Conservation (phyloP, 2,329 filamentous ascomycete species). For the Phialophora chinensis region DNA sequence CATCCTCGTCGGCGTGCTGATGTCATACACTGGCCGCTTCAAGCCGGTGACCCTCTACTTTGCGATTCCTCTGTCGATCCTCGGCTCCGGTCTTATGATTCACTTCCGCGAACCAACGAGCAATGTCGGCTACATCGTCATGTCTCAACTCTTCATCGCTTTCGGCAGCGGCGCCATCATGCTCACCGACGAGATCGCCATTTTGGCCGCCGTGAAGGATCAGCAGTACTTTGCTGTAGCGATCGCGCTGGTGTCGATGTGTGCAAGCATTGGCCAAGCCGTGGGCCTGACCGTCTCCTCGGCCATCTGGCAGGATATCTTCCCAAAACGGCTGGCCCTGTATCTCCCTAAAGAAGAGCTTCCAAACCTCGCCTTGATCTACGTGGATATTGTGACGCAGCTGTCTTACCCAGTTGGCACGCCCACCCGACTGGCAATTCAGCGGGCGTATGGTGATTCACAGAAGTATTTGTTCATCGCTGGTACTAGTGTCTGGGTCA, state of each 20-base stretch:
- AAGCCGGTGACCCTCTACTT: conserved; percentile 58
- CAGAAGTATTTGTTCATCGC: conserved; percentile 56
- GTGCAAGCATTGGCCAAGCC: conserved; percentile 59
- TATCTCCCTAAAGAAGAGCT: conserved; percentile 37
- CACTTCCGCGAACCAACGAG: conserved; percentile 57
- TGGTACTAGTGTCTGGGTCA: conserved; percentile 51
- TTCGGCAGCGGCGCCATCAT: conserved; percentile 57
- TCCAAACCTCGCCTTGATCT: conserved; percentile 33
- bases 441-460: conserved; percentile 53
- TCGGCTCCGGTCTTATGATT: conserved; percentile 61
- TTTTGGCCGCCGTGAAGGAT: conserved; percentile 51
- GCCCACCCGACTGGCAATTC: conserved; percentile 51
- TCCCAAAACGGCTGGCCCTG: conserved; percentile 45
- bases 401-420: conserved; percentile 48
- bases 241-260: conserved; percentile 44
- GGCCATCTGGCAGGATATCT: conserved; percentile 64
- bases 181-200: conserved; percentile 60
- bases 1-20: conserved; percentile 57
- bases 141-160: conserved; percentile 61
- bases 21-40: conserved; percentile 55
- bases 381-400: conserved; percentile 34
- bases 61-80: conserved; percentile 57
- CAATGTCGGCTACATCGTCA: conserved; percentile 58
- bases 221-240: not conserved
- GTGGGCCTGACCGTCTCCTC: conserved; percentile 60